Evolutionary conservation across 148 eudicot species (phyloP).

Genomic region (Oxyria digyna): DNA sequence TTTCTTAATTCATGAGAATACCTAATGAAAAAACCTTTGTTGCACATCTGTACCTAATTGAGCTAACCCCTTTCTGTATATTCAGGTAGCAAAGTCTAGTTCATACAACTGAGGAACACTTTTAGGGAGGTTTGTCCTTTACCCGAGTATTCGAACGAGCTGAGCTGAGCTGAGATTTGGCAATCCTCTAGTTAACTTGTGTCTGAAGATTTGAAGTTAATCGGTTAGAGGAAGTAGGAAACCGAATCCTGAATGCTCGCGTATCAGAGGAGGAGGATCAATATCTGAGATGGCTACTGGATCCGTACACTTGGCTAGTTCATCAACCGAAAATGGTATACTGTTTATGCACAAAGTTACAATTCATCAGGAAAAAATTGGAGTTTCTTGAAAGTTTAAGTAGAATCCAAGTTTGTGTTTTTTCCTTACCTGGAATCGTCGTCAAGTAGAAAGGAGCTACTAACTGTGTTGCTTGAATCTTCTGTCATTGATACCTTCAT

Average conservation of each 20-base stretch:
- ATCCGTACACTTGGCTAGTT: constrained; percentile 69
- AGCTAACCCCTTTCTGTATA: background rate
- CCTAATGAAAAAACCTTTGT: background rate
- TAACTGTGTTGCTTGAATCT: constrained; percentile 70
- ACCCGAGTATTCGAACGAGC: no score
- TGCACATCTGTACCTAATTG: background rate
- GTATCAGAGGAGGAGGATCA: constrained; percentile 76
- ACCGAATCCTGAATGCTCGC: constrained; percentile 73
- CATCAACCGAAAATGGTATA: constrained; percentile 90
- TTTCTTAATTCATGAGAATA: no score
- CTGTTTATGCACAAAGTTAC: constrained; percentile 22
- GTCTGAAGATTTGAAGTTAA: constrained; percentile 1
- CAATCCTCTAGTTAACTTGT: background rate
- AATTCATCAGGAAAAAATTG: background rate
- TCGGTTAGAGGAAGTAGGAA: constrained; percentile 24
- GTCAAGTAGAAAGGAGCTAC: constrained; percentile 73
- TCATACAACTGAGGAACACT: no score
- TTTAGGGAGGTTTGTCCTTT: no score
- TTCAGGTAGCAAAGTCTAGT: no score
- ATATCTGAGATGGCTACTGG: constrained; percentile 51
- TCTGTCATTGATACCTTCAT: constrained; percentile 80
- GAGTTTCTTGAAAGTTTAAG: background rate
- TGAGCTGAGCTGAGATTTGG: no score
- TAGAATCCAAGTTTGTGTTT: background rate
- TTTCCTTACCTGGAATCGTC: constrained; percentile 68